phyloP scores from a whole-genome alignment of 352 stramenopile genomes.

The Globisporangium lucens region DNA sequence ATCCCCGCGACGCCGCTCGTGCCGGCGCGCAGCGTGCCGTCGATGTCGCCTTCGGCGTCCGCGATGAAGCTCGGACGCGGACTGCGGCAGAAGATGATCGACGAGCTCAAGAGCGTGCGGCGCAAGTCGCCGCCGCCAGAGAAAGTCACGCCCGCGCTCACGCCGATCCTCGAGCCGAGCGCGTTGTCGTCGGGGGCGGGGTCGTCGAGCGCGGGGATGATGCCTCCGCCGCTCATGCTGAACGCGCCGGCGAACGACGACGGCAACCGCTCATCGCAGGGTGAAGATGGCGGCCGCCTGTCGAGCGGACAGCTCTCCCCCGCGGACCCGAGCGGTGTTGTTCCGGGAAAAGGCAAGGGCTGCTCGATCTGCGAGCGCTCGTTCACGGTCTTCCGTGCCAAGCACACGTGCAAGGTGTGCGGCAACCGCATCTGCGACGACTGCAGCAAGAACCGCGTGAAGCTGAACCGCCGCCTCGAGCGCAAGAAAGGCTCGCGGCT shows the following conservation, averaged over 20 bases:
- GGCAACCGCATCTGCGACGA: slow-evolving; percentile 72
- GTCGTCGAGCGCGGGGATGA: not conserved
- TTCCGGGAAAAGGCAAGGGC: slow-evolving; percentile 20
- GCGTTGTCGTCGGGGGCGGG: not conserved
- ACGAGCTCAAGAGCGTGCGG: slow-evolving; percentile 68
- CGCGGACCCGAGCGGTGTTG: not conserved
- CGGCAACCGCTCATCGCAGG: not conserved
- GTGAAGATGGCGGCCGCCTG: slow-evolving; percentile 2
- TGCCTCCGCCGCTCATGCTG: slow-evolving; percentile 31
- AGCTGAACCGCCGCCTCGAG: slow-evolving; percentile 62
- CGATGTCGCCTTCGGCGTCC: slow-evolving; percentile 12
- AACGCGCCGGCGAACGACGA: slow-evolving; percentile 13
- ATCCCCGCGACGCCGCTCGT: slow-evolving; percentile 6
- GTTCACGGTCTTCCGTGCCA: slow-evolving; percentile 75
- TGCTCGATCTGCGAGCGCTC: slow-evolving; percentile 68
- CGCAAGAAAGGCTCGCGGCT: slow-evolving; percentile 69
- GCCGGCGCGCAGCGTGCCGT: not conserved
- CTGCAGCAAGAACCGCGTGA: slow-evolving; percentile 81
- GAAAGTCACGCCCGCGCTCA: slow-evolving; percentile 18
- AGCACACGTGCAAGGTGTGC: slow-evolving; percentile 81
- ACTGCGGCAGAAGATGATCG: slow-evolving; percentile 54
- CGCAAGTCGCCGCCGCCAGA: slow-evolving; percentile 27
- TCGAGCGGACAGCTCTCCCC: slow-evolving; percentile 16
- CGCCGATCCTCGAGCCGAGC: slow-evolving; percentile 25
- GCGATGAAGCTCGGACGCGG: slow-evolving; percentile 22